Percentiles rank a stretch among this genome's conserved stretches.
phyloP scores from a whole-genome alignment of 129 eudicot genomes.

The Artemisia tridentata region DNA sequence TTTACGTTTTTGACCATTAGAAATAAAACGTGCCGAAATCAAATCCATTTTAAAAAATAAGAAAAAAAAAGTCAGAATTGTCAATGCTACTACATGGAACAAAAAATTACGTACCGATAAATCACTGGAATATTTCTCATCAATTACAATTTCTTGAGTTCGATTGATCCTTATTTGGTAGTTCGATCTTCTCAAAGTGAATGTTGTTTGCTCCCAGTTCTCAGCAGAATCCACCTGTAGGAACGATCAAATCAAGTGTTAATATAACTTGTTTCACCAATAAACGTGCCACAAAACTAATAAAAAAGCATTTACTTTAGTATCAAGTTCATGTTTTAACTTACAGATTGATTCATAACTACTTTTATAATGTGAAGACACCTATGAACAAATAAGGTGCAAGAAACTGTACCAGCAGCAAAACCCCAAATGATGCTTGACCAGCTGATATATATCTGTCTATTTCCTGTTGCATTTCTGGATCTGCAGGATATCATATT shows the following conservation, averaged over 20 bases:
- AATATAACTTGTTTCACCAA: slow-evolving; percentile 20
- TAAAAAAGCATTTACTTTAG: not conserved
- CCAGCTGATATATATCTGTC: slow-evolving; percentile 61
- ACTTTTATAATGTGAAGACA: not conserved
- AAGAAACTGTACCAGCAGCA: slow-evolving; percentile 59
- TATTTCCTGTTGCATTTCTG: slow-evolving; percentile 86
- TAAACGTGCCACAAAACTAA: slow-evolving; percentile 19
- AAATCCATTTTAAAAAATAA: not conserved
- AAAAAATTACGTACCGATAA: slow-evolving; percentile 51
- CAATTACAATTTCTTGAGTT: slow-evolving; percentile 46
- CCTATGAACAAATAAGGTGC: slow-evolving; percentile 4
- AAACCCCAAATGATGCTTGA: slow-evolving; percentile 59
- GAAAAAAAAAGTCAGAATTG: not conserved
- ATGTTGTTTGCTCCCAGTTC: slow-evolving; percentile 78
- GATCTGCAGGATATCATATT: slow-evolving; percentile 53
- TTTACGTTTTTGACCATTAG: slow-evolving; percentile 7
- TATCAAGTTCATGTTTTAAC: not conserved
- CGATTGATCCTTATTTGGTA: slow-evolving; percentile 62
- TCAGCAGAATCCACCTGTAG: slow-evolving; percentile 69
- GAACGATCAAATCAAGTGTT: not conserved
- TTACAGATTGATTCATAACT: not conserved
- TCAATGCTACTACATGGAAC: slow-evolving; percentile 9
- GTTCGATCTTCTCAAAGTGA: slow-evolving; percentile 59
- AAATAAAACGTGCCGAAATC: not conserved
- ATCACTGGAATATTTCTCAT: slow-evolving; percentile 65